Conservation (phyloP, 768 basidiomycete species). For the Russula ochroleuca region DNA sequence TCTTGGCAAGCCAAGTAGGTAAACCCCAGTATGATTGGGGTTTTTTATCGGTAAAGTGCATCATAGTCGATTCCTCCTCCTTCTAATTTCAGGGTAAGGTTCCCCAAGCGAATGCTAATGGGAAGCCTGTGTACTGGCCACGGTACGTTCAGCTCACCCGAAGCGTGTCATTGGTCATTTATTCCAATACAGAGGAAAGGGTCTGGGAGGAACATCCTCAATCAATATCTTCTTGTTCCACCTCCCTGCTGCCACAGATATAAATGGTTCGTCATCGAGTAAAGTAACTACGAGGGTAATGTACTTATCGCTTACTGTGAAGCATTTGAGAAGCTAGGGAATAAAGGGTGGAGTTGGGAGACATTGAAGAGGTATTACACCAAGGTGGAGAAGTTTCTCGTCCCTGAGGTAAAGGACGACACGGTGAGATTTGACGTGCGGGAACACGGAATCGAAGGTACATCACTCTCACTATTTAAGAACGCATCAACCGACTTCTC, state of each 20-base stretch:
- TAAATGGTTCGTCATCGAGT: slow-evolving; percentile 21
- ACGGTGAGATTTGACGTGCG: slow-evolving; percentile 6
- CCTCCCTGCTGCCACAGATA: slow-evolving; percentile 18
- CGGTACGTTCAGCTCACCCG: slow-evolving; percentile 1
- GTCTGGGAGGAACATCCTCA: slow-evolving; percentile 29
- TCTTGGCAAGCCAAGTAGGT: neutral
- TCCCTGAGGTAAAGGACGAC: slow-evolving; percentile 4
- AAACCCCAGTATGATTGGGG: slow-evolving; percentile 19
- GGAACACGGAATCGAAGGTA: slow-evolving; percentile 21
- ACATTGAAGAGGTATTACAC: slow-evolving; percentile 24
- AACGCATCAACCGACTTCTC: neutral
- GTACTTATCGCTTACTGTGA: neutral
- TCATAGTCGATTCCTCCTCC: neutral
- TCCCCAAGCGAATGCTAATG: slow-evolving; percentile 15
- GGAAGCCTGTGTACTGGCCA: neutral
- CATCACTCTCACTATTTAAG: too few relatives aligned
- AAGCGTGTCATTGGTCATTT: neutral
- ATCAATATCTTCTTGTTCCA: slow-evolving; percentile 27
- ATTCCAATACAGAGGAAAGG: slow-evolving; percentile 29
- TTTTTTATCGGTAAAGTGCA: slow-evolving; percentile 10
- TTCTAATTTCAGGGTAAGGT: slow-evolving; percentile 4
- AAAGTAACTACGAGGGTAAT: too few relatives aligned
- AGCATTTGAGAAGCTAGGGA: slow-evolving; percentile 29
- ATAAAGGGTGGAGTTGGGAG: slow-evolving; percentile 31
- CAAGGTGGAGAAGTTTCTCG: slow-evolving; percentile 23